Base-by-base conservation (phyloP, 371 early-diverging fungal species). In the Encephalitozoon hellem region DNA sequence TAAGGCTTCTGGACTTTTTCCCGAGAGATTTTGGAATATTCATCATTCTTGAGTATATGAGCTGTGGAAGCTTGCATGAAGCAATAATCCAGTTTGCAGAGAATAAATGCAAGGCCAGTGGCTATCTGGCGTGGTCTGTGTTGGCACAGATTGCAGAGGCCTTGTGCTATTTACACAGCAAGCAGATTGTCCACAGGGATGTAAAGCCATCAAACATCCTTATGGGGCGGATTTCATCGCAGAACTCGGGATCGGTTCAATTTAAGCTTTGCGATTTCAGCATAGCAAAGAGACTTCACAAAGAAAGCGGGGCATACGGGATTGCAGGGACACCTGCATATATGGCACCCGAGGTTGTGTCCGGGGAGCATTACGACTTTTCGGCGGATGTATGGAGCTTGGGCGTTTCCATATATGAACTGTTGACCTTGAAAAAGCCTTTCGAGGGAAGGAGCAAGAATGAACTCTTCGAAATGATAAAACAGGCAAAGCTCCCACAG, bases 301-400 rank as follows among this genome's bases (percentile, higher is more conserved):
- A 49, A 1, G 45, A 42, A 26, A 49, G 41, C 25, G 6, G 3
- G 41, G 30, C 39, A 34, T 32, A 51, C 18, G 38, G 72, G 0
- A 65, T 80, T 9, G 80, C 79, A 11, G 85, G 85, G 9, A 80
- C 83, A 25, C 72, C 82, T 0, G 72, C 47, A 39, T 77, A 77
- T 47, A 81, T 85, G 77, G 85, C 85, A 45, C 85, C 85, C 9
- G 85, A 82, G 66, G 69, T 79, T 5, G 39, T 74, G n/a, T 18
- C n/a, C n/a, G 67, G 59, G 69, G 26, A 18, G 6, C 49, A 59
- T 38, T 78, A 81, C 55, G 53, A 49, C 51, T 91, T 92, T 82
- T 86, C 88, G 1, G 94, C 93, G 4, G 97, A 98, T 87, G 94
- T 94, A 91, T 98, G 99, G 99, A 91, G 94, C 5, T 83, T 96